Evolutionary conservation across 2,329 filamentous ascomycete genomes (phyloP), one percentile per base, ranked within the genome.

Genomic region (Sphaerulina populicola): DNA sequence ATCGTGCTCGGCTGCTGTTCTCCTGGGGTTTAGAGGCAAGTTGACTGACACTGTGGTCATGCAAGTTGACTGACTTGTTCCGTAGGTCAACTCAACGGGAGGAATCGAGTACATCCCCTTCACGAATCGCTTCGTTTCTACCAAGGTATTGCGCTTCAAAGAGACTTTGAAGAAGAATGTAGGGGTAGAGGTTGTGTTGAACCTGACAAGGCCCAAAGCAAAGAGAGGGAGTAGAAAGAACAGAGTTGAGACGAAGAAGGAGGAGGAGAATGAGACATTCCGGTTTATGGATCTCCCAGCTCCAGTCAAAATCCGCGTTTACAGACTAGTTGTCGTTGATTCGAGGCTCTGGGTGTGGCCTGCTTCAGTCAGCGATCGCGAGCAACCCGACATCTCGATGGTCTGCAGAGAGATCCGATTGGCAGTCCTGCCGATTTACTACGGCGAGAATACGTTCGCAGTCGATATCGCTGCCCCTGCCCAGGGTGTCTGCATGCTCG

Each of bases 361-460:
- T 1, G 54, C 53, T 2, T 45, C 37, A 6, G 21, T 11, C 5
- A 51, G 40, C 0, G 60, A 54, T 7, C 36, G 50, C 1, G 58
- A 63, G 30, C 63, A 65, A 47, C 60, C 63, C 8, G 63, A 63
- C 41, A 35, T 64, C 9, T 56, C 57, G 0, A 60, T 62, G 56
- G 57, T 57, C 2, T 52, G 44, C 18, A 51, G 46, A 10, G 49
- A 58, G 31, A 48, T 64, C n/a, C 53, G 63, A 0, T 36, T 39
- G 5, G 61, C 63, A 11, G 60, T 60, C 3, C 39, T 64, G 44
- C 55, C 56, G 4, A 49, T 64, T 18, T 62, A 55, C 43, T 64
- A 64, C 40, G 51, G 49, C 8, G 55, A 59, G 47, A 63, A 61
- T 18, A 55, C 45, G 0, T 63, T 66, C 37, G 58, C 55, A 1